Conservation (phyloP, 2,329 filamentous ascomycete species). For the Pseudocercospora crystallina region DNA sequence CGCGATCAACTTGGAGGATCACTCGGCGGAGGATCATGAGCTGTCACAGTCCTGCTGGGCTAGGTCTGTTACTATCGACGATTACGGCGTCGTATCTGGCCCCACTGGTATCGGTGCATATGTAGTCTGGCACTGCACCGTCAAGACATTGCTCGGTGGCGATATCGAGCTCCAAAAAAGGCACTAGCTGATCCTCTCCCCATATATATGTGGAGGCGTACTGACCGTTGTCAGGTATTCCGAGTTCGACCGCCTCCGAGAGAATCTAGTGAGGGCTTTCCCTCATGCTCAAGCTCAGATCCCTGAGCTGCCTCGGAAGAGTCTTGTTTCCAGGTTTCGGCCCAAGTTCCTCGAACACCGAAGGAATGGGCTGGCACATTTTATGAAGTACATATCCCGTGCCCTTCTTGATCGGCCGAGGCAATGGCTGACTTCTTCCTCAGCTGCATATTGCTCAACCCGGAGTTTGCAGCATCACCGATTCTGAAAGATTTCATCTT, state of each 20-base stretch:
- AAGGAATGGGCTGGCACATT: slow-evolving; percentile 81
- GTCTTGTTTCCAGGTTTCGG: slow-evolving; percentile 75
- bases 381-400: slow-evolving; percentile 71
- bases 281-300: slow-evolving; percentile 82
- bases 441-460: slow-evolving; percentile 88
- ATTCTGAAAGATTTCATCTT: slow-evolving; percentile 90
- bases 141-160: slow-evolving; percentile 73
- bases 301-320: slow-evolving; percentile 88
- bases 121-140: slow-evolving; percentile 88
- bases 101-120: slow-evolving; percentile 74
- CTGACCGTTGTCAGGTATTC: slow-evolving; percentile 64
- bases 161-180: slow-evolving; percentile 48
- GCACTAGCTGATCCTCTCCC: slow-evolving; percentile 33
- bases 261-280: slow-evolving; percentile 73
- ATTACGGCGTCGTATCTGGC: slow-evolving; percentile 62
- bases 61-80: slow-evolving; percentile 60
- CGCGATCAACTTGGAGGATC: slow-evolving; percentile 62
- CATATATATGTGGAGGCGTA: neutral
- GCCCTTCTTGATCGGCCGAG: neutral
- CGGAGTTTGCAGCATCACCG: slow-evolving; percentile 88
- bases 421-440: slow-evolving; percentile 8
- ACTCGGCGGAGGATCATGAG: slow-evolving; percentile 60
- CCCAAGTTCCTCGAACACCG: slow-evolving; percentile 83
- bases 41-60: slow-evolving; percentile 63
- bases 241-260: slow-evolving; percentile 83